A percentile compares a stretch with the other conserved stretches of the same genome.
Conservation (phyloP, 225 moss, liverwort and hornwort species). For the Pseudisothecium myosuroides region DNA sequence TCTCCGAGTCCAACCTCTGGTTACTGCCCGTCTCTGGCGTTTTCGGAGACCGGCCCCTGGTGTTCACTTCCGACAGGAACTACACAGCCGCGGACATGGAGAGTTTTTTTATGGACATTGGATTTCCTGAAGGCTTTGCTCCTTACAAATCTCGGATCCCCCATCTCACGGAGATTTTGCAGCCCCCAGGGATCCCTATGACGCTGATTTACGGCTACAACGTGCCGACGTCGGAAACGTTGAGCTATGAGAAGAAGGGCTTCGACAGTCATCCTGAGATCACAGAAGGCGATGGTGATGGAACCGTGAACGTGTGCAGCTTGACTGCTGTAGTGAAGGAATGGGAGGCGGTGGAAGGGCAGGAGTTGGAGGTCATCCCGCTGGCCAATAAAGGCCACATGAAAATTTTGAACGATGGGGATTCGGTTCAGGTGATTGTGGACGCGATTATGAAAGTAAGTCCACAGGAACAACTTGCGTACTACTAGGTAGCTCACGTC, state of each 20-base stretch:
- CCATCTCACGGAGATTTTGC: slow-evolving; percentile 41
- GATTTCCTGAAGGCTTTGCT: slow-evolving; percentile 58
- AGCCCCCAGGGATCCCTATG: slow-evolving; percentile 50
- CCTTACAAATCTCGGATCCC: slow-evolving; percentile 72
- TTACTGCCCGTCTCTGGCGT: slow-evolving; percentile 49
- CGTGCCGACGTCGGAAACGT: slow-evolving; percentile 50
- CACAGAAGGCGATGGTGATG: slow-evolving; percentile 31
- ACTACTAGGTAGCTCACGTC: background rate
- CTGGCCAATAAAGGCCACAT: slow-evolving; percentile 20
- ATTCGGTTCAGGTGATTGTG: slow-evolving; percentile 25
- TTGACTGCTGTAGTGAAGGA: slow-evolving; percentile 34
- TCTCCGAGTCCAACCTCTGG: slow-evolving; percentile 85
- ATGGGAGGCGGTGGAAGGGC: slow-evolving; percentile 24
- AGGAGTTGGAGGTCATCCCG: slow-evolving; percentile 28
- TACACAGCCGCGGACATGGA: slow-evolving; percentile 68
- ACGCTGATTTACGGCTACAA: slow-evolving; percentile 54
- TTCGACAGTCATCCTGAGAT: slow-evolving; percentile 30
- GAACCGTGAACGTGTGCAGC: slow-evolving; percentile 45
- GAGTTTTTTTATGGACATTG: slow-evolving; percentile 59
- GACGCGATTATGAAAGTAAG: slow-evolving; percentile 1
- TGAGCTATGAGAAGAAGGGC: slow-evolving; percentile 40
- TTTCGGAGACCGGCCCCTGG: slow-evolving; percentile 55
- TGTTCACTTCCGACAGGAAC: slow-evolving; percentile 30
- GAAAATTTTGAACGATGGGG: slow-evolving; percentile 31
- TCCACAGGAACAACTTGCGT: background rate